phyloP scores from a whole-genome alignment of 2,329 filamentous ascomycete species.

The Cladorrhinum sp. region DNA sequence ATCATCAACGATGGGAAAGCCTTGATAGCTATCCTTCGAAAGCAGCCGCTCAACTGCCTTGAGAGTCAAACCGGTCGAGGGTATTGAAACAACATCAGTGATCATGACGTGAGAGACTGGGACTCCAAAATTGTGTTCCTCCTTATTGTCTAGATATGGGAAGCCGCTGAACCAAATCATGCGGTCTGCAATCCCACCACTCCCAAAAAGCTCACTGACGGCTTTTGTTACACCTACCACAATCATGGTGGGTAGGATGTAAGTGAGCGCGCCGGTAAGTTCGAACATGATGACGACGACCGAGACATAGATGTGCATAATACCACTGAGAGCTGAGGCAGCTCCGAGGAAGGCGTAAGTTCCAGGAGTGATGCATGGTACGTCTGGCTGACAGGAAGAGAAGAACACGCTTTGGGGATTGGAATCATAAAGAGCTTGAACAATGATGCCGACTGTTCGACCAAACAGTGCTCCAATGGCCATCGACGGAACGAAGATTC shows the following conservation, averaged over 20 bases:
- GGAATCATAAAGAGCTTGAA: constrained; percentile 82
- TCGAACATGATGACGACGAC: constrained; percentile 99
- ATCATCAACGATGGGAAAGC: constrained; percentile 88
- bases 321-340: constrained; percentile 85
- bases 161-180: constrained; percentile 99
- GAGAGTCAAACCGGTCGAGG: constrained; percentile 70
- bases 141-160: constrained; percentile 94
- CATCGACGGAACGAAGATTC: constrained; percentile 98
- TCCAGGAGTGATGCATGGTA: constrained; percentile 93
- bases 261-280: constrained; percentile 92
- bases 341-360: constrained; percentile 96
- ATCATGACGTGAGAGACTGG: constrained; percentile 91
- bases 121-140: constrained; percentile 94
- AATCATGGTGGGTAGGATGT: constrained; percentile 98
- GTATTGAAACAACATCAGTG: constrained; percentile 68
- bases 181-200: constrained; percentile 92
- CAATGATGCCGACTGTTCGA: constrained; percentile 87
- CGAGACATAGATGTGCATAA: constrained; percentile 97
- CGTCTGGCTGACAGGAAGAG: constrained; percentile 81
- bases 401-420: constrained; percentile 84
- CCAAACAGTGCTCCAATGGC: constrained; percentile 94
- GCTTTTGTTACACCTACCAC: constrained; percentile 96
- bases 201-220: constrained; percentile 86
- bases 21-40: constrained; percentile 77
- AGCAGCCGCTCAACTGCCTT: constrained; percentile 75